Conservation (phyloP, 225 moss, liverwort and hornwort species). For the Marchantia paleacea region DNA sequence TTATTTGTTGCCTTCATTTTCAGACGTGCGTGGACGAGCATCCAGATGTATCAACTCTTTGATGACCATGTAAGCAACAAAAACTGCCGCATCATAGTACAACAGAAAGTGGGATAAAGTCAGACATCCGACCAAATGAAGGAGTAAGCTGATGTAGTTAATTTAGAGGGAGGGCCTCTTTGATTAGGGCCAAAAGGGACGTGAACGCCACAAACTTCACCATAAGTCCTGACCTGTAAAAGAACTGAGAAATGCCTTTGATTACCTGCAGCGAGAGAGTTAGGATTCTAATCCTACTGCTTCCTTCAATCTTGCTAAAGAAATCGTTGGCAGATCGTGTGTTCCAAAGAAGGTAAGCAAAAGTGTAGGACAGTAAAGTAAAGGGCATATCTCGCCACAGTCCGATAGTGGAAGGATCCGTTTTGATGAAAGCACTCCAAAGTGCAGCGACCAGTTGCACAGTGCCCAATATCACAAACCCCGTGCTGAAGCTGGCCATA, state of each 20-base stretch:
- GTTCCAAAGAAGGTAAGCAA: conserved; percentile 57
- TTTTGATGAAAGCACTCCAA: conserved; percentile 42
- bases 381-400: conserved; percentile 57
- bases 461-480: conserved; percentile 54
- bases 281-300: conserved; percentile 65
- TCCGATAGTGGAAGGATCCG: not conserved
- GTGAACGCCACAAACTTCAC: conserved; percentile 26
- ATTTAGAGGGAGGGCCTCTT: not conserved
- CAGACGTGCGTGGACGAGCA: too few relatives aligned
- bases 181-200: conserved; percentile 15
- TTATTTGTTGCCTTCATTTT: too few relatives aligned
- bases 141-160: too few relatives aligned
- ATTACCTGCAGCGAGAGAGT: conserved; percentile 70
- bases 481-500: conserved; percentile 56
- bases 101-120: too few relatives aligned
- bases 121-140: not conserved
- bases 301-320: conserved; percentile 69
- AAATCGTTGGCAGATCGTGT: conserved; percentile 61
- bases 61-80: too few relatives aligned
- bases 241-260: conserved; percentile 61
- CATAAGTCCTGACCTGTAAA: conserved; percentile 47
- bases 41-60: too few relatives aligned
- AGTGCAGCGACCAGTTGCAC: conserved; percentile 54
- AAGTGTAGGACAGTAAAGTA: conserved; percentile 44
- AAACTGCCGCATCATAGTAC: too few relatives aligned